These are phyloP conservation scores for Plantago major DNA, from an alignment of 257 asterid genomes.

Conservation along the genomic window DNA sequence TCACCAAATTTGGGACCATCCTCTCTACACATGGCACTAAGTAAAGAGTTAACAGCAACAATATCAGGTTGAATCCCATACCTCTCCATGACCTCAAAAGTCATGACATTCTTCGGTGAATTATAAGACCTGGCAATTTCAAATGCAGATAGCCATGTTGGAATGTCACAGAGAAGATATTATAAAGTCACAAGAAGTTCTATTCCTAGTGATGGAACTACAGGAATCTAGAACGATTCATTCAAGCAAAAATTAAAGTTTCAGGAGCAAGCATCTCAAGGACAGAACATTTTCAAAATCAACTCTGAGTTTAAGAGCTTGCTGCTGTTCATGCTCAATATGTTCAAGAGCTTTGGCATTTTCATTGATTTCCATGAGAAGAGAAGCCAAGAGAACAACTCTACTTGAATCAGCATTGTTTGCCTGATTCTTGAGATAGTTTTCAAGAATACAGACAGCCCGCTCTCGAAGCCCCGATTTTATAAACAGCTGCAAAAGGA, in stretches of 20 bases:
- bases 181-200: too few species aligned
- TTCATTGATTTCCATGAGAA: slow-evolving; percentile 29
- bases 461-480: slow-evolving; percentile 26
- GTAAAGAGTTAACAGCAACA: slow-evolving; percentile 56
- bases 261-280: too few species aligned
- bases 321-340: slow-evolving; percentile 32
- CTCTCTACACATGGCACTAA: slow-evolving; percentile 76
- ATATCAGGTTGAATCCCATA: slow-evolving; percentile 54
- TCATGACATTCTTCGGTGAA: slow-evolving; percentile 69
- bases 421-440: not conserved
- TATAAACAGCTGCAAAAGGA: slow-evolving; percentile 25
- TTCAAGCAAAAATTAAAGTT: too few species aligned
- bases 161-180: too few species aligned
- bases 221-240: too few species aligned
- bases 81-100: slow-evolving; percentile 67
- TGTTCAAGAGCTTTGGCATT: slow-evolving; percentile 34
- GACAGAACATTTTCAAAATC: slow-evolving; percentile 22
- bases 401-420: slow-evolving; percentile 36
- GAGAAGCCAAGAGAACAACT: slow-evolving; percentile 20
- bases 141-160: too few species aligned
- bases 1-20: slow-evolving; percentile 44
- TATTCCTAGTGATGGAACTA: too few species aligned
- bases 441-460: slow-evolving; percentile 6
- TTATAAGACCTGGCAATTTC: too few species aligned
- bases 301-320: too few species aligned